Percentiles rank a stretch among this genome's conserved stretches.
These are phyloP conservation scores for Onygenales sp. DNA, from an alignment of 2,329 filamentous ascomycete genomes.

Conservation along the genomic window DNA sequence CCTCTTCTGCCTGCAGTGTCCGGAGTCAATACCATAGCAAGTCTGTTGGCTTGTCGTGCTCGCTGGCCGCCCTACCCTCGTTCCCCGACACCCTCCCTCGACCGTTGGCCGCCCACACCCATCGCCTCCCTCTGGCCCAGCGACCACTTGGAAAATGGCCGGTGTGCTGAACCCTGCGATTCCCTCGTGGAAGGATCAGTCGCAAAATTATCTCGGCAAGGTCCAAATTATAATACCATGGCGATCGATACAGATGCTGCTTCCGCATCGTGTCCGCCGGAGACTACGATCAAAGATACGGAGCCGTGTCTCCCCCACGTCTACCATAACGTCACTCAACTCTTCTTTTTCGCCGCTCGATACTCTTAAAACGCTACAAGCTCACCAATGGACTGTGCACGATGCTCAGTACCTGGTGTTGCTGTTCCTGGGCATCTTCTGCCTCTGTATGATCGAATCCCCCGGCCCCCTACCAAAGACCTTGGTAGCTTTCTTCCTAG, in stretches of 20 bases:
- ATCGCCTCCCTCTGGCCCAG: not conserved
- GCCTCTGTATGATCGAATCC: conserved; percentile 67
- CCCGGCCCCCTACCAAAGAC: conserved; percentile 73
- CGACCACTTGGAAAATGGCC: conserved; percentile 3
- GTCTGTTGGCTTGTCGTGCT: not conserved
- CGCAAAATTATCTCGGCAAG: conserved; percentile 34
- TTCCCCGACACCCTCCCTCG: not conserved
- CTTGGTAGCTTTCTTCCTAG: conserved; percentile 55
- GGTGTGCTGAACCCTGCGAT: conserved; percentile 25
- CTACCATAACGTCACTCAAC: conserved; percentile 66
- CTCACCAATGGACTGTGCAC: conserved; percentile 70
- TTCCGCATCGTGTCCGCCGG: conserved; percentile 57
- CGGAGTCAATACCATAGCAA: not conserved
- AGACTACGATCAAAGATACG: conserved; percentile 61
- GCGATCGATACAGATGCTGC: conserved; percentile 39
- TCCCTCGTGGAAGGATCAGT: conserved; percentile 39
- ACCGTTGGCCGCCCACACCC: not conserved
- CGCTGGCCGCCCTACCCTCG: not conserved
- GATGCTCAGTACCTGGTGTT: conserved; percentile 79
- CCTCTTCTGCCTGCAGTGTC: conserved; percentile 14
- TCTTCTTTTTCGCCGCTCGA: conserved; percentile 74
- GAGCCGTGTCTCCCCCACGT: conserved; percentile 55
- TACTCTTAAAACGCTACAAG: conserved; percentile 64
- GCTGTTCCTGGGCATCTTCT: conserved; percentile 67
- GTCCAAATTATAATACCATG: conserved; percentile 39